Evolutionary conservation across 1,284 basidiomycete species (phyloP), one percentile per base, ranked within the genome.

Genomic region (Leccinum subfulvum): DNA sequence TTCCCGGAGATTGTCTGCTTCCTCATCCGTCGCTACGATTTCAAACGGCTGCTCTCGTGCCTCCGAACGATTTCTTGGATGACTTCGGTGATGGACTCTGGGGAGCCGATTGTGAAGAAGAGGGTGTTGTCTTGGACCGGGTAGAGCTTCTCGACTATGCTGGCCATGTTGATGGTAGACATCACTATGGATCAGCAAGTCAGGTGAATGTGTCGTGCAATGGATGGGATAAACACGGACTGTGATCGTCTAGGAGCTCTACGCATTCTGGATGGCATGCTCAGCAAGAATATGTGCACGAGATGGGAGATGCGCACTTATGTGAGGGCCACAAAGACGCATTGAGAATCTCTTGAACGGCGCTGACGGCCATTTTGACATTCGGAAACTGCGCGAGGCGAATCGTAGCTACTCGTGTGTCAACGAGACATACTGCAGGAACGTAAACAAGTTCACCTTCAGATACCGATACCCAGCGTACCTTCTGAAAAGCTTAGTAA

Each of bases 51-150:
- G 58, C 91, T 87, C 1, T 87, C 85, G 71, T 95, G 87, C 67
- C 81, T 84, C 64, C 84, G 80, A 10, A 88, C 83, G 47, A 95
- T 85, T 10, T 74, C 69, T 67, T 86, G 78, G 49, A 93, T 82
- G 4, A 79, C 76, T 37, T 84, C 81, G 18, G 84, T 74, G 67
- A 94, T 88, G 4, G 86, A 81, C 3, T 80, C 77, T 1, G 83
- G 78, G 41, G 91, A 86, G 9, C 88, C 87, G 61, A 96, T 85
- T 76, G 96, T 97, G 81, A 97, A 92, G 79, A 96, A 95, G 13
- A 97, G 82, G 0, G 89, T 89, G 69, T 95, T n/a, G n/a, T 28
- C 93, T 68, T 82, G 79, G 44, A 89, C 87, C 16, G 88, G 87
- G 75, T 90, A 92, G 13, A 83, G 80, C 56, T 77, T 79, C 37